Conservation (phyloP, 164 flowering plant species). For the Dillenia turbinata region DNA sequence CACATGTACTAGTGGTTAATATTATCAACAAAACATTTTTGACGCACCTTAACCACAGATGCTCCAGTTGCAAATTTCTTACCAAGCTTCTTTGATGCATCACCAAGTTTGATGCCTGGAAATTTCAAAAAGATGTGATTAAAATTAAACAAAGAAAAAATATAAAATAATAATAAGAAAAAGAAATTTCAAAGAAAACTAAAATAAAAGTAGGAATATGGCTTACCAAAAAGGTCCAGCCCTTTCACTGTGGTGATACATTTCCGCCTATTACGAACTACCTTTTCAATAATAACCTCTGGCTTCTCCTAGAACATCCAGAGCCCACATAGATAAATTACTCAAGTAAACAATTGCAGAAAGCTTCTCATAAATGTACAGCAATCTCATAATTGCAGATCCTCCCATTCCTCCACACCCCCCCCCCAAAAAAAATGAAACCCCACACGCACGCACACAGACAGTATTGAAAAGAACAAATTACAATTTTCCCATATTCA, state of each 20-base stretch:
- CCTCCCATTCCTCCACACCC: too few relatives aligned
- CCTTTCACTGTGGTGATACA: conserved; percentile 86
- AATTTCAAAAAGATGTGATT: conserved; percentile 6
- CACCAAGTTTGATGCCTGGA: conserved; percentile 90
- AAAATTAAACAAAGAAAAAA: not conserved
- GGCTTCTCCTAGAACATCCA: conserved; percentile 52
- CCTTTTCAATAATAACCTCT: conserved; percentile 83
- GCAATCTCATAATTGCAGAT: too few relatives aligned
- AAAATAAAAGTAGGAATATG: conserved; percentile 4
- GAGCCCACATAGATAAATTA: too few relatives aligned
- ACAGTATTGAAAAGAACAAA: too few relatives aligned
- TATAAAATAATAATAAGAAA: not conserved
- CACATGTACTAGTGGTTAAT: not conserved
- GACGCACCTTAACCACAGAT: conserved; percentile 87
- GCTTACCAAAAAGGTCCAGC: conserved; percentile 83
- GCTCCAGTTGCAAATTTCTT: conserved; percentile 99
- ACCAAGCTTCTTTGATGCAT: conserved; percentile 97
- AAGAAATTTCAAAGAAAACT: not conserved
- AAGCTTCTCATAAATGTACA: too few relatives aligned
- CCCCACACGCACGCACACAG: too few relatives aligned
- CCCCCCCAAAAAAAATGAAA: too few relatives aligned
- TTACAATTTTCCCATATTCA: too few relatives aligned
- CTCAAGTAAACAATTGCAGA: too few relatives aligned
- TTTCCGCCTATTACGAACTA: conserved; percentile 79
- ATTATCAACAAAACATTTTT: not conserved